Evolutionary conservation across 148 eudicot genomes (phyloP).

Genomic region (Arctostaphylos glauca): DNA sequence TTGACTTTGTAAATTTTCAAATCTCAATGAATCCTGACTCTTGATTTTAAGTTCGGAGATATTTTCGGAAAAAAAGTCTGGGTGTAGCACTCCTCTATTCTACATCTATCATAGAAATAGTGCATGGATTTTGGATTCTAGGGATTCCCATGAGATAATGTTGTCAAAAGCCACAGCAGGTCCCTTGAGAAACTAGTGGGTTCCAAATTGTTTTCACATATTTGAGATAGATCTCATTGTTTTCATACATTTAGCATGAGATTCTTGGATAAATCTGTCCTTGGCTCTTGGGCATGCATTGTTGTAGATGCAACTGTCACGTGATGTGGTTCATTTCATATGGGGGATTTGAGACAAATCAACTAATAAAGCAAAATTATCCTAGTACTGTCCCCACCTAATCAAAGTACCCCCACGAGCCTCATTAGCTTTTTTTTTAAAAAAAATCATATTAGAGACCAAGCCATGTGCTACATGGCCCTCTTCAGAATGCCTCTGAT

Average conservation of each 20-base stretch:
- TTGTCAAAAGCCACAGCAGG: slow-evolving; percentile 9
- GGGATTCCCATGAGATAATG: not conserved
- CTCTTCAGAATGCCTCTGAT: not conserved
- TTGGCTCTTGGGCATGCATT: not conserved
- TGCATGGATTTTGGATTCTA: not conserved
- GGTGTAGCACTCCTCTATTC: too few relatives aligned
- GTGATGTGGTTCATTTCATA: not conserved
- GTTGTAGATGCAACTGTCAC: slow-evolving; percentile 2
- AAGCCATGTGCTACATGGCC: slow-evolving; percentile 11
- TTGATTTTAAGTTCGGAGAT: too few relatives aligned
- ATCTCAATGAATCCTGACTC: too few relatives aligned
- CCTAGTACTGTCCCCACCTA: not conserved
- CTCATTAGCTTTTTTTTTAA: not conserved
- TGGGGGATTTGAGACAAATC: not conserved
- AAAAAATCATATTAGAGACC: not conserved
- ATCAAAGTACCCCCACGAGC: not conserved
- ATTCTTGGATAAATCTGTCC: not conserved
- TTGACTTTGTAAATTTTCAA: too few relatives aligned
- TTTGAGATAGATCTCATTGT: not conserved
- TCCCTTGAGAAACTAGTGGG: not conserved
- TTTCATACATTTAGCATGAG: not conserved
- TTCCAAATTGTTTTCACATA: not conserved
- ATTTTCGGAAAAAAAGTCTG: too few relatives aligned
- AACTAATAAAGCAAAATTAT: slow-evolving; percentile 1
- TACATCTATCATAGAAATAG: not conserved